Conservation (phyloP, 306 rosid species). For the Cucurbita maxima region DNA sequence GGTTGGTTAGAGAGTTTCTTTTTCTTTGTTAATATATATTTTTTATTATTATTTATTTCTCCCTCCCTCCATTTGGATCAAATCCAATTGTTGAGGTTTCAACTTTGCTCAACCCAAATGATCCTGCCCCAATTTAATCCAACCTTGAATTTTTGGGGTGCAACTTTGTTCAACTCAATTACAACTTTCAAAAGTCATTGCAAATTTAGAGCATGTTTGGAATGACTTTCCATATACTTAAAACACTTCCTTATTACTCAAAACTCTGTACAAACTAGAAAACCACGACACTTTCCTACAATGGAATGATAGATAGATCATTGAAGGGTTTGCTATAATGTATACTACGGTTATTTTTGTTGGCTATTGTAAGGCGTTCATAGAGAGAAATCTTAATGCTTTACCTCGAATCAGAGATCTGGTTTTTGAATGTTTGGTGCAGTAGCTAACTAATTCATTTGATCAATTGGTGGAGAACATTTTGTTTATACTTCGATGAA, state of each 20-base stretch:
- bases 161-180: background rate
- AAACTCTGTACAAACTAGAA: background rate
- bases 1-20: background rate
- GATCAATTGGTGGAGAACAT: background rate
- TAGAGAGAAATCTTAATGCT: background rate
- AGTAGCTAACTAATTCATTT: background rate
- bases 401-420: background rate
- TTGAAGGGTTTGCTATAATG: background rate
- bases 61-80: background rate
- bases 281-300: background rate
- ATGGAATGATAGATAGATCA: background rate
- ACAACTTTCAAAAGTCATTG: background rate
- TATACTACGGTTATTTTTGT: background rate
- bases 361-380: background rate
- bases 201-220: background rate
- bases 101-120: background rate
- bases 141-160: background rate
- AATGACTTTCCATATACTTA: too few relatives aligned
- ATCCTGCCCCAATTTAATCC: background rate
- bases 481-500: background rate
- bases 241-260: background rate
- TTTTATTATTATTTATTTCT: too few relatives aligned
- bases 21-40: background rate
- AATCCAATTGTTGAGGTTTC: background rate
- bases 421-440: background rate